A percentile compares a stretch with the other conserved stretches of the same genome.
phyloP scores from a whole-genome alignment of 2,329 filamentous ascomycete genomes.

The Dactylellina cionopaga region DNA sequence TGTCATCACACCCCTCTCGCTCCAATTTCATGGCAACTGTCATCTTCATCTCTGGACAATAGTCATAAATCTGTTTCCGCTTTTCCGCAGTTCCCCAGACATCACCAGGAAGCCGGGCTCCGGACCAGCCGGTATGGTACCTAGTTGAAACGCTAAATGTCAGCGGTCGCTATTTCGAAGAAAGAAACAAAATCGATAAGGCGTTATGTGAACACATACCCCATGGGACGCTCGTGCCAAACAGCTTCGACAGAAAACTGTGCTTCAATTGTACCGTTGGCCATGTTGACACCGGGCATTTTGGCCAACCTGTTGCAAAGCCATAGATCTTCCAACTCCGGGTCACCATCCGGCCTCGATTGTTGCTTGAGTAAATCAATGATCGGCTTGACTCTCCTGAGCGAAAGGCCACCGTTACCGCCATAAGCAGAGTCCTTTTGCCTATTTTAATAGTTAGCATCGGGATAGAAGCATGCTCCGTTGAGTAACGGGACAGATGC shows the following conservation, averaged over 20 bases:
- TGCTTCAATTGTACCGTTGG: constrained; percentile 66
- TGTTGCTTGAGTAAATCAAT: constrained; percentile 61
- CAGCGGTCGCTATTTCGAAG: not conserved
- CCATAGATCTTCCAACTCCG: constrained; percentile 62
- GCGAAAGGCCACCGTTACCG: constrained; percentile 67
- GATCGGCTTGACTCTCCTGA: constrained; percentile 67
- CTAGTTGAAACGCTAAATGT: constrained; percentile 61
- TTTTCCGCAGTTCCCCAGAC: constrained; percentile 66
- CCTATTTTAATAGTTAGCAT: no score
- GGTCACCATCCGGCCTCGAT: constrained; percentile 60
- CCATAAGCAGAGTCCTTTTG: constrained; percentile 61
- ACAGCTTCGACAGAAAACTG: constrained; percentile 66
- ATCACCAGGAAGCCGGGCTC: constrained; percentile 62
- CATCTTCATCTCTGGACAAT: constrained; percentile 71
- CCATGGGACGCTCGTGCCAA: constrained; percentile 58
- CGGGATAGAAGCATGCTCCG: no score
- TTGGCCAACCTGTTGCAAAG: constrained; percentile 66
- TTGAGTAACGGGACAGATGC: no score
- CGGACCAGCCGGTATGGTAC: constrained; percentile 68
- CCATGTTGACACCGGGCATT: constrained; percentile 62
- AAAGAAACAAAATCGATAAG: not conserved
- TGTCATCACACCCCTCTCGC: constrained; percentile 56
- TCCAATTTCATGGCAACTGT: constrained; percentile 67
- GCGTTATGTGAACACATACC: constrained; percentile 29
- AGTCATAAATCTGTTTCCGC: constrained; percentile 67